Conservation (phyloP, 2,329 filamentous ascomycete species). For the Scopulariopsis brevicaulis region DNA sequence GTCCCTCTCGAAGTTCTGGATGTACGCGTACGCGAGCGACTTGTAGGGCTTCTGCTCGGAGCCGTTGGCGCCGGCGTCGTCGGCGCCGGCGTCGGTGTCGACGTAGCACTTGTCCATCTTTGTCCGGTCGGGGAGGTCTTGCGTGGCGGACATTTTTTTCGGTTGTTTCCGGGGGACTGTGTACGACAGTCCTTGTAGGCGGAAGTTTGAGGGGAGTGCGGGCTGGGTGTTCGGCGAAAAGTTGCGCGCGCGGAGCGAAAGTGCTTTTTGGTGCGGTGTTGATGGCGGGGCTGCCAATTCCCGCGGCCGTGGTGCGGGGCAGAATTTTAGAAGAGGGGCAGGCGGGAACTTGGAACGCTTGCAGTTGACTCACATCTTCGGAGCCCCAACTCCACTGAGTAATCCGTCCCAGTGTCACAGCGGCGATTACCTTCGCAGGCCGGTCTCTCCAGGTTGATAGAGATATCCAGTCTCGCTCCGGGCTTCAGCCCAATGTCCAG, state of each 20-base stretch:
- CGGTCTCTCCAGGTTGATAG: not conserved
- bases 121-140: slow-evolving; percentile 38
- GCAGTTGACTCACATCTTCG: not conserved
- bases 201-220: not conserved
- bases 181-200: not conserved
- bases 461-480: not conserved
- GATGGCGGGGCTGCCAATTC: slow-evolving; percentile 7
- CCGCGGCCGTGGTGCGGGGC: not conserved
- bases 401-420: not conserved
- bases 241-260: not conserved
- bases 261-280: slow-evolving; percentile 5
- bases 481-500: no score
- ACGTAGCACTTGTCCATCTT: slow-evolving; percentile 51
- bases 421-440: not conserved
- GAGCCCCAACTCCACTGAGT: not conserved
- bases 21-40: slow-evolving; percentile 65
- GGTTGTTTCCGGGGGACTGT: not conserved
- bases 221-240: not conserved
- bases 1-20: slow-evolving; percentile 50
- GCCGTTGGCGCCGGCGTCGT: slow-evolving; percentile 56
- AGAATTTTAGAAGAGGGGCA: slow-evolving; percentile 1
- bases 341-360: not conserved
- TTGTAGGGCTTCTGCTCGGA: slow-evolving; percentile 70
- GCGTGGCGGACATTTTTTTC: slow-evolving; percentile 25
- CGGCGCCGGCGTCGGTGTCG: slow-evolving; percentile 68